Conservation (phyloP, 176 grass and related monocot genomes). For the Lolium rigidum region DNA sequence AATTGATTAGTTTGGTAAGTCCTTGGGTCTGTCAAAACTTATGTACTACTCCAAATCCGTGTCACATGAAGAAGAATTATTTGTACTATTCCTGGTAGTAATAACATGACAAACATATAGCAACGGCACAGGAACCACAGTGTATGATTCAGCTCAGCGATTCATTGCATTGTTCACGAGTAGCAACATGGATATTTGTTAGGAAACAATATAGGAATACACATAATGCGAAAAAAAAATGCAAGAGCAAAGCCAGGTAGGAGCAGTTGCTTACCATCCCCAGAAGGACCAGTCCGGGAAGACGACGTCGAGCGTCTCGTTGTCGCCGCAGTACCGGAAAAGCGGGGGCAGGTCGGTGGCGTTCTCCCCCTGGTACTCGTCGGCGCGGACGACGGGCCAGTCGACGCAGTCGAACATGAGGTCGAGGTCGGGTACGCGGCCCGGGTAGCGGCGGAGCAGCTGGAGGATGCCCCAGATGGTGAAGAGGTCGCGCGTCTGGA, state of each 20-base stretch:
- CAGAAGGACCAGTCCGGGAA: slow-evolving; percentile 98
- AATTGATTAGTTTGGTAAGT: background rate
- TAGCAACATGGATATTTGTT: background rate
- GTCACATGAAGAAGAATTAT: background rate
- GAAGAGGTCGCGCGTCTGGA: slow-evolving; percentile 79
- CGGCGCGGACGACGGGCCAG: slow-evolving; percentile 57
- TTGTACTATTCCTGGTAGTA: background rate
- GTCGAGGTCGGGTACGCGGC: slow-evolving; percentile 80
- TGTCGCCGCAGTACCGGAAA: slow-evolving; percentile 86
- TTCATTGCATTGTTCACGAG: background rate
- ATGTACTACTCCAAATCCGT: background rate
- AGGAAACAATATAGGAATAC: background rate
- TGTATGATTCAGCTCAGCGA: background rate
- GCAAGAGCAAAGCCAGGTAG: background rate
- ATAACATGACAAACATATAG: background rate
- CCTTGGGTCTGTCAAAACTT: background rate
- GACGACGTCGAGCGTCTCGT: slow-evolving; percentile 71
- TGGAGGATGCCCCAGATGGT: slow-evolving; percentile 95
- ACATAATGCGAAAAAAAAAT: background rate
- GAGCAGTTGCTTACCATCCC: slow-evolving; percentile 82
- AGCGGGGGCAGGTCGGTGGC: slow-evolving; percentile 62
- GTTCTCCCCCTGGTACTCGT: slow-evolving; percentile 48
- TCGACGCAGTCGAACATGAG: slow-evolving; percentile 91
- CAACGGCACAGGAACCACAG: background rate
- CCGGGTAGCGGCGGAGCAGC: slow-evolving; percentile 75